phyloP scores from a whole-genome alignment of 2,329 filamentous ascomycete species.

The Fusarium nelsonii region DNA sequence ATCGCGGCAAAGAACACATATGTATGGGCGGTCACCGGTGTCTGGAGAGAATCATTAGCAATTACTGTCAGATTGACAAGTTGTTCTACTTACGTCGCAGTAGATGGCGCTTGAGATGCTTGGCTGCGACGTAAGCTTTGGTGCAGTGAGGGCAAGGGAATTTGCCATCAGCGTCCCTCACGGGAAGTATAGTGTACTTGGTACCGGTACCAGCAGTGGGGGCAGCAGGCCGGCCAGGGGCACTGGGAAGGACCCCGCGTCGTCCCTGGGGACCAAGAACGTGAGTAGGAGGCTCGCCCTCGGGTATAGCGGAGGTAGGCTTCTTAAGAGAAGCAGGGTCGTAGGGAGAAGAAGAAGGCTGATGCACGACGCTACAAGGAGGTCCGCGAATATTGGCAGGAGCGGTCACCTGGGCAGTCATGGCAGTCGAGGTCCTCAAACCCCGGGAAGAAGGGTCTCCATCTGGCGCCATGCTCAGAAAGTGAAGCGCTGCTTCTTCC shows the following conservation, averaged over 20 bases:
- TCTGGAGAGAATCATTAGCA: constrained; percentile 67
- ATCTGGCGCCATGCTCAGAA: too few species aligned
- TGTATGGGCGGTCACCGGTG: constrained; percentile 97
- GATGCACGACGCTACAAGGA: constrained; percentile 71
- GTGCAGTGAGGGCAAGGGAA: constrained; percentile 98
- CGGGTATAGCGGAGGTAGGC: constrained; percentile 67
- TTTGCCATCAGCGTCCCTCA: constrained; percentile 97
- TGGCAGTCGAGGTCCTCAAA: too few species aligned
- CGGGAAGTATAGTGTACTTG: constrained; percentile 88
- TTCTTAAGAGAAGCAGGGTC: constrained; percentile 69
- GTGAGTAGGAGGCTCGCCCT: constrained; percentile 80
- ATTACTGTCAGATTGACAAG: constrained; percentile 45
- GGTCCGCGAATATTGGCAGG: constrained; percentile 69
- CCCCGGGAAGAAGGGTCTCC: too few species aligned
- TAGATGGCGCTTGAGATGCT: constrained; percentile 96
- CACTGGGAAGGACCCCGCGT: constrained; percentile 90
- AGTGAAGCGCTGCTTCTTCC: too few species aligned
- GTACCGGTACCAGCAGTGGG: constrained; percentile 75
- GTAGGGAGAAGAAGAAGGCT: constrained; percentile 71
- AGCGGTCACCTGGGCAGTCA: too few species aligned
- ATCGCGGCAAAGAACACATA: constrained; percentile 97
- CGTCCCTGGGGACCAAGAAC: constrained; percentile 95
- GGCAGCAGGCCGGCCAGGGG: constrained; percentile 85
- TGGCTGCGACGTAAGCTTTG: constrained; percentile 97
- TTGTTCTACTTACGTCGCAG: constrained; percentile 83